phyloP scores from a whole-genome alignment of 805 yeast genomes.

The Candida hispaniensis region DNA sequence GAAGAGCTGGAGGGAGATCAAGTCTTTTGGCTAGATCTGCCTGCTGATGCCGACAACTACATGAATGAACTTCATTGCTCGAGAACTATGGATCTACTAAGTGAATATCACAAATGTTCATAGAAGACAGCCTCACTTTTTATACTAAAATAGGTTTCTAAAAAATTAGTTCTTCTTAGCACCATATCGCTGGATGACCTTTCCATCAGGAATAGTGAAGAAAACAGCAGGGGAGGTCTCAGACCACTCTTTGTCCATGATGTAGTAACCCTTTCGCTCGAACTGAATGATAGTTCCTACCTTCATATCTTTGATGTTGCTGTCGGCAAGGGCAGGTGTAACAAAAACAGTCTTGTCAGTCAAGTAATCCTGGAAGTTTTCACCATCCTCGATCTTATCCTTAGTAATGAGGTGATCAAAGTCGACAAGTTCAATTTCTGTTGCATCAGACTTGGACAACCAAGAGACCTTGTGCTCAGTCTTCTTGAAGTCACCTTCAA shows the following conservation, averaged over 20 bases:
- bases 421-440: constrained; percentile 69
- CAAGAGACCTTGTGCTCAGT: constrained; percentile 91
- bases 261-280: constrained; percentile 94
- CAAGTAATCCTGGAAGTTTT: constrained; percentile 82
- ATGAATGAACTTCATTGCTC: too few species aligned
- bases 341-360: constrained; percentile 83
- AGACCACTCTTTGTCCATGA: constrained; percentile 50
- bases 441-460: constrained; percentile 78
- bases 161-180: too few species aligned
- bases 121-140: too few species aligned
- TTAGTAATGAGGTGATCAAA: constrained; percentile 92
- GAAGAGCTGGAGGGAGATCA: constrained; percentile 6
- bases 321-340: constrained; percentile 66
- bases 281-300: constrained; percentile 86
- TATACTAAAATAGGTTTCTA: too few species aligned
- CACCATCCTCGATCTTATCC: constrained; percentile 91
- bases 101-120: too few species aligned
- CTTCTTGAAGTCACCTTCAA: constrained; percentile 95
- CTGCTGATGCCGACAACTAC: constrained; percentile 5
- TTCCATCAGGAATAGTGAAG: constrained; percentile 95
- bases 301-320: constrained; percentile 63
- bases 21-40: constrained; percentile 12
- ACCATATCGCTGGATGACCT: constrained; percentile 65
- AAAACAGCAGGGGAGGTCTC: constrained; percentile 60
- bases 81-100: too few species aligned